Evolutionary conservation across 2,329 filamentous ascomycete genomes (phyloP).

Genomic region (Colletotrichum cordylinicola): DNA sequence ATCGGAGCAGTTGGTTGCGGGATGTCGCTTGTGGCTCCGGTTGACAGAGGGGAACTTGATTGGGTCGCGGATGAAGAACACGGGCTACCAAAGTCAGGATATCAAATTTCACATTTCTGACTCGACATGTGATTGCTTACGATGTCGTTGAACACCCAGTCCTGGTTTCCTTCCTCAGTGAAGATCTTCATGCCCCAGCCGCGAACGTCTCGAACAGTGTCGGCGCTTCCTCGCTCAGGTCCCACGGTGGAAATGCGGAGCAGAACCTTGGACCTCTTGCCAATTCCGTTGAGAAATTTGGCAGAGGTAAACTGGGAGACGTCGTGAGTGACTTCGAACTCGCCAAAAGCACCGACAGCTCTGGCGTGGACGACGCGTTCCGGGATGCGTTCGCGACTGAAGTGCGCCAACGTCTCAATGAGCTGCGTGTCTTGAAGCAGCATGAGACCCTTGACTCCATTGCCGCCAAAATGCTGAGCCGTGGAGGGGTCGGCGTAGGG

Average conservation of each 20-base stretch:
- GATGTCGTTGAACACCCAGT: conserved; percentile 50
- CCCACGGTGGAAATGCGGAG: conserved; percentile 77
- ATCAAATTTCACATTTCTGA: not conserved
- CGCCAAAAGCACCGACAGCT: conserved; percentile 53
- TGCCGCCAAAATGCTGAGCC: conserved; percentile 27
- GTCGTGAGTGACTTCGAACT: conserved; percentile 67
- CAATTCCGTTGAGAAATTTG: conserved; percentile 56
- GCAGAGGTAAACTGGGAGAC: conserved; percentile 61
- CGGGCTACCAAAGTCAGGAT: conserved; percentile 37
- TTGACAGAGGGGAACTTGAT: conserved; percentile 47
- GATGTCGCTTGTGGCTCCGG: conserved; percentile 44
- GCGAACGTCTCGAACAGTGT: conserved; percentile 74
- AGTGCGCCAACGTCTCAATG: conserved; percentile 61
- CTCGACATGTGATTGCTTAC: not conserved
- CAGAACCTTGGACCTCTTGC: conserved; percentile 64
- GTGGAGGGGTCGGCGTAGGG: conserved; percentile 28
- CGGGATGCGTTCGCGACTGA: conserved; percentile 61
- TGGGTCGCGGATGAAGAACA: conserved; percentile 47
- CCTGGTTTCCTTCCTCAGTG: conserved; percentile 71
- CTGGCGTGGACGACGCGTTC: conserved; percentile 46
- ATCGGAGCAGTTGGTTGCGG: conserved; percentile 39
- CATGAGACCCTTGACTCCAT: conserved; percentile 35
- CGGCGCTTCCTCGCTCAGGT: conserved; percentile 70
- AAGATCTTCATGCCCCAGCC: conserved; percentile 69
- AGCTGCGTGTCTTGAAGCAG: conserved; percentile 57